Conservation (phyloP, 2,329 filamentous ascomycete genomes). For the Phaeosphaeria sp. region DNA sequence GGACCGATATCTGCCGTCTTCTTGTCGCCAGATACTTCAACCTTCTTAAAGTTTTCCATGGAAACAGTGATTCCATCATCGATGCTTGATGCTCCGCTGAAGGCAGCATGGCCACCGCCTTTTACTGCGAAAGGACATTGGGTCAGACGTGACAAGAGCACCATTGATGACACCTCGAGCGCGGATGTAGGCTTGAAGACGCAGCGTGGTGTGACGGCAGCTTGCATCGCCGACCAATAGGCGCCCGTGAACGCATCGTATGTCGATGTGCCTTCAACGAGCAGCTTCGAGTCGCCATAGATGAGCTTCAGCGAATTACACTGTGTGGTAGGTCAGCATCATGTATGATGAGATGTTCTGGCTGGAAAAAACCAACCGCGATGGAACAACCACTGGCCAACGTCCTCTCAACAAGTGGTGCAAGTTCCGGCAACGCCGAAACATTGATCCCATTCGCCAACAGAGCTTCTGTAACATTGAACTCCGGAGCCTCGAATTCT, state of each 20-base stretch:
- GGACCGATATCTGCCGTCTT: constrained; percentile 36
- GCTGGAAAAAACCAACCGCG: constrained; percentile 24
- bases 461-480: constrained; percentile 23
- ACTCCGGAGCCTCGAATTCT: constrained; percentile 19
- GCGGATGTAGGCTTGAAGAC: constrained; percentile 33
- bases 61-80: constrained; percentile 53
- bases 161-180: constrained; percentile 25
- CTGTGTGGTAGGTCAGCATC: constrained; percentile 17
- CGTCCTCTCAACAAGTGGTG: constrained; percentile 5
- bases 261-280: constrained; percentile 13
- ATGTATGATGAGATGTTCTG: no score
- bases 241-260: constrained; percentile 30
- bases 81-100: constrained; percentile 52
- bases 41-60: constrained; percentile 41
- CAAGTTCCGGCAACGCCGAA: constrained; percentile 23
- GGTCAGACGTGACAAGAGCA: constrained; percentile 29
- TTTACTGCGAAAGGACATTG: constrained; percentile 53
- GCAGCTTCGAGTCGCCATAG: constrained; percentile 26
- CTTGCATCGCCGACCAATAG: constrained; percentile 41
- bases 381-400: constrained; percentile 18
- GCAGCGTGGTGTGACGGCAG: constrained; percentile 28
- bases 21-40: constrained; percentile 31
- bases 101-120: constrained; percentile 53
- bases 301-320: constrained; percentile 31
- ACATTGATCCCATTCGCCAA: constrained; percentile 25